phyloP scores from a whole-genome alignment of 805 yeast species.

The Candida berthetii region DNA sequence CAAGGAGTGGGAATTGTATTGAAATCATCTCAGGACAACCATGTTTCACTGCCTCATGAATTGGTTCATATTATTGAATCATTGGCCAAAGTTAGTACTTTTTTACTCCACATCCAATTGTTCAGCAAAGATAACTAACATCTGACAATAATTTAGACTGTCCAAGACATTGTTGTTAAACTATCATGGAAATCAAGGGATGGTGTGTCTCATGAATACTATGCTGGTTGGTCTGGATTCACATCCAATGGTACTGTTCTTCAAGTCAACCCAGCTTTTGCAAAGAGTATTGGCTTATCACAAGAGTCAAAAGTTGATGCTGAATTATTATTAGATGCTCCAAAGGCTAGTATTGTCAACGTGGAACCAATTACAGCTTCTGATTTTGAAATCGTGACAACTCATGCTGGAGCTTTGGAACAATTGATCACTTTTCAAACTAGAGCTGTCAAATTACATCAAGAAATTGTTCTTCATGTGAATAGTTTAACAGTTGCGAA shows the following conservation, averaged over 20 bases:
- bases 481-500: slow-evolving; percentile 54
- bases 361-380: slow-evolving; percentile 71
- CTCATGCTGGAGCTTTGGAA: slow-evolving; percentile 75
- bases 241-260: slow-evolving; percentile 19
- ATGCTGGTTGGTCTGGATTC: slow-evolving; percentile 66
- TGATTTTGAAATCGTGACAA: slow-evolving; percentile 90
- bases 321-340: slow-evolving; percentile 40
- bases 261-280: slow-evolving; percentile 67
- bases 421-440: slow-evolving; percentile 72
- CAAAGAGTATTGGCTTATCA: slow-evolving; percentile 38
- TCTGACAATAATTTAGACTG: too few relatives aligned
- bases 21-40: slow-evolving; percentile 3
- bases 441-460: slow-evolving; percentile 59
- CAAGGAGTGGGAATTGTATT: not conserved
- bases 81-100: too few relatives aligned
- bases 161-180: slow-evolving; percentile 55
- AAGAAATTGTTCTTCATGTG: slow-evolving; percentile 64
- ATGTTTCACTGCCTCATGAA: slow-evolving; percentile 4
- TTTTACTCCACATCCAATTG: too few relatives aligned
- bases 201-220: slow-evolving; percentile 22
- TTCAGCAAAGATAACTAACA: too few relatives aligned
- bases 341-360: slow-evolving; percentile 54
- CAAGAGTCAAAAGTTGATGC: slow-evolving; percentile 37
- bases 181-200: slow-evolving; percentile 23
- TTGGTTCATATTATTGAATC: slow-evolving; percentile 1